Percentiles rank a stretch among this genome's conserved stretches.
Evolutionary conservation across 176 grass and related monocot species (phyloP).

Genomic region (Cymbopogon citratus): DNA sequence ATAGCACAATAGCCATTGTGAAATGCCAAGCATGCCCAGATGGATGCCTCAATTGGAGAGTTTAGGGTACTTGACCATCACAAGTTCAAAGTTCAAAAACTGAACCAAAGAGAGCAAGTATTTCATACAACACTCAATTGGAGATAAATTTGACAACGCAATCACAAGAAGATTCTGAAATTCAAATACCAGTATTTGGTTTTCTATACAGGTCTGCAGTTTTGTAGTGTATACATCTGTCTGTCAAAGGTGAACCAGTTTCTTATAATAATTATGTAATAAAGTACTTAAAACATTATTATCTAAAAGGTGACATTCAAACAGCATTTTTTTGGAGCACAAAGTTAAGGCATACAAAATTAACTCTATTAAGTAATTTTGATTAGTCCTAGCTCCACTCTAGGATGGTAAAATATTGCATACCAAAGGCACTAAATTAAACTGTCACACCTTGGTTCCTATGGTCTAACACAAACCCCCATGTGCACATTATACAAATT

Average conservation of each 20-base stretch:
- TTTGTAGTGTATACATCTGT: too few relatives aligned
- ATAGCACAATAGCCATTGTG: not conserved
- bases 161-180: not conserved
- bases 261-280: too few relatives aligned
- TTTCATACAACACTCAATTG: not conserved
- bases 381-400: not conserved
- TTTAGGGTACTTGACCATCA: not conserved
- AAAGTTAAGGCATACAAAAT: not conserved
- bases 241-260: too few relatives aligned
- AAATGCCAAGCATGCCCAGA: not conserved
- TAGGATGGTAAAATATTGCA: not conserved
- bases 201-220: not conserved
- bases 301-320: not conserved
- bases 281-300: not conserved
- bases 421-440: too few relatives aligned
- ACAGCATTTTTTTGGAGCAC: not conserved
- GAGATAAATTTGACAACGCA: not conserved
- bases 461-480: not conserved
- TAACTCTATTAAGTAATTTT: not conserved
- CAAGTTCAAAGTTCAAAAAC: not conserved
- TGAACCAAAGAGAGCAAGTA: not conserved
- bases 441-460: not conserved
- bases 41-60: too few relatives aligned
- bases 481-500: not conserved
- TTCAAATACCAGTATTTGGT: not conserved